Conservation (phyloP, 2,329 filamentous ascomycete genomes). For the Colletotrichum camelliae region DNA sequence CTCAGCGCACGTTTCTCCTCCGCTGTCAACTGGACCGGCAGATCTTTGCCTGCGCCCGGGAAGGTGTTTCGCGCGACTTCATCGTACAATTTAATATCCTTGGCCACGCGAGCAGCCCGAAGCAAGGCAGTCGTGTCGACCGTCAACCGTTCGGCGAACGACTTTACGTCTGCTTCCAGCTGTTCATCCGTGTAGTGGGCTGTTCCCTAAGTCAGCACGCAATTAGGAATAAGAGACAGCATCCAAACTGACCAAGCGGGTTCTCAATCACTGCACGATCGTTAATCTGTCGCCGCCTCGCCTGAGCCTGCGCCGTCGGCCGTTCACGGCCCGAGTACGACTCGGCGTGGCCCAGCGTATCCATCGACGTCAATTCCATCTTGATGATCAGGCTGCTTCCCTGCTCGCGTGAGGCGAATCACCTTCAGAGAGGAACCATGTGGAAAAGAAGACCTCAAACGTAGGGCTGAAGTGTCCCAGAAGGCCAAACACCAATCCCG, state of each 20-base stretch:
- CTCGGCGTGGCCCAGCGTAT: slow-evolving; percentile 11
- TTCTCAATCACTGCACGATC: slow-evolving; percentile 42
- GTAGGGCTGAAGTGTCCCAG: neutral
- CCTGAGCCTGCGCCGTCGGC: slow-evolving; percentile 29
- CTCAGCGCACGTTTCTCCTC: slow-evolving; percentile 43
- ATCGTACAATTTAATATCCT: slow-evolving; percentile 44
- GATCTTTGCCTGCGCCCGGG: slow-evolving; percentile 21
- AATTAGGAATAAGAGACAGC: neutral
- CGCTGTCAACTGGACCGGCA: slow-evolving; percentile 35
- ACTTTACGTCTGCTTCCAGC: slow-evolving; percentile 37
- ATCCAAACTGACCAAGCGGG: slow-evolving; percentile 30
- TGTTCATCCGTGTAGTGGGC: slow-evolving; percentile 43
- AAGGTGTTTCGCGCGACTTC: slow-evolving; percentile 35
- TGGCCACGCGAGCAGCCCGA: slow-evolving; percentile 45
- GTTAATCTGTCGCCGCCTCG: slow-evolving; percentile 33
- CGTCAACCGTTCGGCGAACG: slow-evolving; percentile 35
- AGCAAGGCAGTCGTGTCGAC: slow-evolving; percentile 36
- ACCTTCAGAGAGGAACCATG: neutral
- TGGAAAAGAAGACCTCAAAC: neutral
- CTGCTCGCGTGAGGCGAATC: neutral
- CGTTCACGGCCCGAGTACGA: slow-evolving; percentile 20
- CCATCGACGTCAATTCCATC: neutral
- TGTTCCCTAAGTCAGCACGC: slow-evolving; percentile 19
- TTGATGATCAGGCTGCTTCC: neutral
- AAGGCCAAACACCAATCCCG: neutral